Evolutionary conservation across 1,284 basidiomycete genomes (phyloP).

Genomic region (Sanghuangporus baumii): DNA sequence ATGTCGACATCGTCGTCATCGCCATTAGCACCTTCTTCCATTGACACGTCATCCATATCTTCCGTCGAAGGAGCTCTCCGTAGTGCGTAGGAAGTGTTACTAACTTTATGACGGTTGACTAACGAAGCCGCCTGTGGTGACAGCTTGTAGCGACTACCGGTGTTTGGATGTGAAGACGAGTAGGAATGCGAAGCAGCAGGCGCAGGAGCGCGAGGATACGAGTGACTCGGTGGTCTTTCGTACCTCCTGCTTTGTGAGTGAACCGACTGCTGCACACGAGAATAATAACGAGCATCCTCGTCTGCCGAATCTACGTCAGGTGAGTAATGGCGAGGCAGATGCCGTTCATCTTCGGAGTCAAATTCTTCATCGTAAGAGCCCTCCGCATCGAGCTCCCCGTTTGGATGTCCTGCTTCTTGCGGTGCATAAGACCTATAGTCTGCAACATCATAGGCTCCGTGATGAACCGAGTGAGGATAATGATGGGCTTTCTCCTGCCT

Average conservation of each 20-base stretch:
- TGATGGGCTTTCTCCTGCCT: slow-evolving; percentile 12
- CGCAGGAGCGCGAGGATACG: background rate
- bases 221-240: background rate
- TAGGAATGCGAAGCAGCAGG: background rate
- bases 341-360: slow-evolving; percentile 30
- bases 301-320: slow-evolving; percentile 3
- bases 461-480: background rate
- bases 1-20: slow-evolving; percentile 10
- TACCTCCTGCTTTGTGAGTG: background rate
- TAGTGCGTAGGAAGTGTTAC: background rate
- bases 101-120: background rate
- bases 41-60: slow-evolving; percentile 8
- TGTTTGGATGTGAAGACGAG: background rate
- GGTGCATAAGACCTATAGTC: slow-evolving; percentile 12
- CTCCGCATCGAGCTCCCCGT: slow-evolving; percentile 12
- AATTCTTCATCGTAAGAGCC: slow-evolving; percentile 33
- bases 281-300: background rate
- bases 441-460: background rate
- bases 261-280: background rate
- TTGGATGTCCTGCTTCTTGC: slow-evolving; percentile 23
- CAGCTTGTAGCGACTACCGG: background rate
- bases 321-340: background rate
- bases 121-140: background rate
- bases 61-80: background rate
- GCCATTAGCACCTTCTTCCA: slow-evolving; percentile 4